These are phyloP conservation scores for Cyclanthera cordifolia DNA, from an alignment of 306 rosid genomes.

Conservation along the genomic window DNA sequence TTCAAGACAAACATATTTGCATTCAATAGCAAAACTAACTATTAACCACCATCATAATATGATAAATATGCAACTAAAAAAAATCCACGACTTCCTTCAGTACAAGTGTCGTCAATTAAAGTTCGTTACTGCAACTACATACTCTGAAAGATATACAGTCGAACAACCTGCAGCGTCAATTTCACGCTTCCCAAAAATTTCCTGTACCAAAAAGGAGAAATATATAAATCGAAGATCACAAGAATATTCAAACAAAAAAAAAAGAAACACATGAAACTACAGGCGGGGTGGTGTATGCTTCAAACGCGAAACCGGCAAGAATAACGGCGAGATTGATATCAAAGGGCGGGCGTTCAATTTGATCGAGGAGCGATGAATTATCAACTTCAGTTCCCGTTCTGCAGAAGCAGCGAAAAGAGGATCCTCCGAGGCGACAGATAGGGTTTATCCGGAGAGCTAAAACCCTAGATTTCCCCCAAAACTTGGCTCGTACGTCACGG, in stretches of 20 bases:
- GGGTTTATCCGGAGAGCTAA: constrained; percentile 15
- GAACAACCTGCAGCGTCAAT: constrained; percentile 69
- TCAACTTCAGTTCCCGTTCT: constrained; percentile 33
- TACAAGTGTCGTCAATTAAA: constrained; percentile 2
- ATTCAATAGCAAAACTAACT: not conserved
- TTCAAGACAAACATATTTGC: not conserved
- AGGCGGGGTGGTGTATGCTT: constrained; percentile 68
- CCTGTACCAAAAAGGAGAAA: constrained; percentile 30
- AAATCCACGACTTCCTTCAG: not conserved
- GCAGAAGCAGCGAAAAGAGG: constrained; percentile 30
- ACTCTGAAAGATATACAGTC: constrained; percentile 79
- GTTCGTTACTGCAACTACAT: constrained; percentile 15
- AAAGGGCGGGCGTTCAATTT: constrained; percentile 45
- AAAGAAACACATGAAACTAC: constrained; percentile 20
- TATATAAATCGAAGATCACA: constrained; percentile 2
- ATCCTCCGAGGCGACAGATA: constrained; percentile 16
- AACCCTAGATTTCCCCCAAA: constrained; percentile 24
- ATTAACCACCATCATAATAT: not conserved
- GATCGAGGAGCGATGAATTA: constrained; percentile 19
- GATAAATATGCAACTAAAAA: not conserved
- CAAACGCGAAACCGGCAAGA: constrained; percentile 89
- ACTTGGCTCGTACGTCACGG: constrained; percentile 17
- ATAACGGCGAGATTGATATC: constrained; percentile 83
- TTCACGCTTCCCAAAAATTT: constrained; percentile 57
- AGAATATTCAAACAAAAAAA: not conserved